Percentiles rank a stretch among this genome's conserved stretches.
Evolutionary conservation across 1,284 basidiomycete species (phyloP).

Genomic region (Moniliophthora roreri): DNA sequence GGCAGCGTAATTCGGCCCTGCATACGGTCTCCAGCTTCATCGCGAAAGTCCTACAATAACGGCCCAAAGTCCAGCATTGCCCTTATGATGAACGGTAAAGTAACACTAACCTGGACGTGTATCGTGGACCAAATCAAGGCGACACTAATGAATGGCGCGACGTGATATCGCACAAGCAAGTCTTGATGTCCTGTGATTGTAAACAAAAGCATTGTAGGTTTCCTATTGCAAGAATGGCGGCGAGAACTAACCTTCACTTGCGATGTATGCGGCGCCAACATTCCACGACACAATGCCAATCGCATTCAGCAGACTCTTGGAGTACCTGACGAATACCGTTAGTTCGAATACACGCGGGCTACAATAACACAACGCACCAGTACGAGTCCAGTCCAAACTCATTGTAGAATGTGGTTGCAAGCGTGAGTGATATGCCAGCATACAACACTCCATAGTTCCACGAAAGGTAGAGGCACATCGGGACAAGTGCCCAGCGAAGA

Average conservation of each 20-base stretch:
- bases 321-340: conserved; percentile 10
- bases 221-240: conserved; percentile 16
- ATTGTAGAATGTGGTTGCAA: conserved; percentile 33
- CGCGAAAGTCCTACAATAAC: conserved; percentile 39
- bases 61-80: conserved; percentile 28
- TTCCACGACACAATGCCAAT: conserved; percentile 29
- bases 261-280: conserved; percentile 27
- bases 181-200: conserved; percentile 24
- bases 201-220: conserved; percentile 11
- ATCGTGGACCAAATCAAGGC: conserved; percentile 13
- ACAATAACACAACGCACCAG: conserved; percentile 18
- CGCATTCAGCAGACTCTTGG: conserved; percentile 35
- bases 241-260: conserved; percentile 21
- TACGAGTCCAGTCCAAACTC: conserved; percentile 31
- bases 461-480: conserved; percentile 30
- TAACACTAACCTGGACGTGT: conserved; percentile 15
- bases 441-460: conserved; percentile 25
- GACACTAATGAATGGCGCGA: conserved; percentile 25
- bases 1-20: conserved; percentile 40
- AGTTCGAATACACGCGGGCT: not conserved
- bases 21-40: conserved; percentile 35
- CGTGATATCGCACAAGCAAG: conserved; percentile 11
- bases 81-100: conserved; percentile 25
- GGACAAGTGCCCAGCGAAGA: conserved; percentile 35
- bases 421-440: conserved; percentile 27